Evolutionary conservation across 768 basidiomycete species (phyloP).

Genomic region (Pisolithus marmoratus): DNA sequence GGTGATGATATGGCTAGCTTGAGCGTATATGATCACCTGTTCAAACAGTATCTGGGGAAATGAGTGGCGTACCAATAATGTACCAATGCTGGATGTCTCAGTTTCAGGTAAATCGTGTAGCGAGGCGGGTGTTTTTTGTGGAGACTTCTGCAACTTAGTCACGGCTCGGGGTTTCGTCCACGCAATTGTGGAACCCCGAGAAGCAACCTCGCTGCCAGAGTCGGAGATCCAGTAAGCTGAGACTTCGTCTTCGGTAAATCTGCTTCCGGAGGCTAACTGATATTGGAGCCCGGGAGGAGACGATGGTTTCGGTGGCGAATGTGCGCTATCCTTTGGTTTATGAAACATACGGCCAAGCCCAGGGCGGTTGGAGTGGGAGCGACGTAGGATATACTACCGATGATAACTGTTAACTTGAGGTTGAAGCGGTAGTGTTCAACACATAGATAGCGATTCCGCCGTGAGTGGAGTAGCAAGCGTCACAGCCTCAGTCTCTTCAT

Average conservation of each 20-base stretch:
- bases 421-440: too few relatives aligned
- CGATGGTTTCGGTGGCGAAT: neutral
- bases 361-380: neutral
- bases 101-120: neutral
- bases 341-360: neutral
- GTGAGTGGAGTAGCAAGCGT: too few relatives aligned
- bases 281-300: neutral
- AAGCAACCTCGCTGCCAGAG: constrained; percentile 15
- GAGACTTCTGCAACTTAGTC: constrained; percentile 15
- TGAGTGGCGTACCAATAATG: constrained; percentile 14
- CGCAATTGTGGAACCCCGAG: constrained; percentile 1
- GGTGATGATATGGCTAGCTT: neutral
- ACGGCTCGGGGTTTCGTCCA: constrained; percentile 6
- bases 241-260: constrained; percentile 20
- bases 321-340: neutral
- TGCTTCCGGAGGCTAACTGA: constrained; percentile 21
- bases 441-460: too few relatives aligned
- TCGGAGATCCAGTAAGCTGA: constrained; percentile 24
- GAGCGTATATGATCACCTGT: constrained; percentile 4
- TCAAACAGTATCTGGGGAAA: neutral
- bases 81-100: constrained; percentile 1
- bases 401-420: neutral
- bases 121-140: constrained; percentile 5
- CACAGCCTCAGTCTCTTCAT: too few relatives aligned
- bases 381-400: too few relatives aligned